These are phyloP conservation scores for Coniochaeta hoffmannii DNA, from an alignment of 2,329 filamentous ascomycete species.

Conservation along the genomic window DNA sequence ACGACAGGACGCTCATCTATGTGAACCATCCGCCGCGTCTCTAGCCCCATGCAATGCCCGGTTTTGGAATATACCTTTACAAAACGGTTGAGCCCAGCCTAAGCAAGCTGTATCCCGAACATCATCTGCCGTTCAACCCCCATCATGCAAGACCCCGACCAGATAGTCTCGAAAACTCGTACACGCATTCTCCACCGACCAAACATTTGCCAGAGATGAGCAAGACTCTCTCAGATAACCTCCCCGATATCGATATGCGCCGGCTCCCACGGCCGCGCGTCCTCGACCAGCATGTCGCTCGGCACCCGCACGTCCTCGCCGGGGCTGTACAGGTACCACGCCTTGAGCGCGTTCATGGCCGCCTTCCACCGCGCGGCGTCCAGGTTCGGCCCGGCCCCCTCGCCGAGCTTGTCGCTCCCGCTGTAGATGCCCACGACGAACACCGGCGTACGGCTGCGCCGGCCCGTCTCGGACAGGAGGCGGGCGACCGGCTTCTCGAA, in stretches of 20 bases:
- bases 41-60: neutral
- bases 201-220: neutral
- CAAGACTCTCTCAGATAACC: constrained; percentile 41
- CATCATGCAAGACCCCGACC: neutral
- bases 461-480: constrained; percentile 84
- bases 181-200: neutral
- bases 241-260: constrained; percentile 65
- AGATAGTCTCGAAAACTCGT: constrained; percentile 3
- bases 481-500: constrained; percentile 84
- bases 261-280: constrained; percentile 57
- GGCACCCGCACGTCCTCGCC: constrained; percentile 55
- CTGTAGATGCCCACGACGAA: constrained; percentile 93
- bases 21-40: neutral
- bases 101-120: too few species aligned
- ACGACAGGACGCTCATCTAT: neutral
- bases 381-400: constrained; percentile 74
- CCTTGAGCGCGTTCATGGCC: constrained; percentile 77
- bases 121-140: neutral
- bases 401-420: constrained; percentile 83
- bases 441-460: constrained; percentile 76
- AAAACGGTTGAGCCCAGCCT: too few species aligned
- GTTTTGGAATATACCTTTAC: neutral
- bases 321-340: constrained; percentile 95
- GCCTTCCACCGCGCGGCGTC: constrained; percentile 72
- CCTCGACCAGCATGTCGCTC: constrained; percentile 59